These are phyloP conservation scores for Flagelloscypha sp. DNA, from an alignment of 768 basidiomycete genomes.

Conservation along the genomic window DNA sequence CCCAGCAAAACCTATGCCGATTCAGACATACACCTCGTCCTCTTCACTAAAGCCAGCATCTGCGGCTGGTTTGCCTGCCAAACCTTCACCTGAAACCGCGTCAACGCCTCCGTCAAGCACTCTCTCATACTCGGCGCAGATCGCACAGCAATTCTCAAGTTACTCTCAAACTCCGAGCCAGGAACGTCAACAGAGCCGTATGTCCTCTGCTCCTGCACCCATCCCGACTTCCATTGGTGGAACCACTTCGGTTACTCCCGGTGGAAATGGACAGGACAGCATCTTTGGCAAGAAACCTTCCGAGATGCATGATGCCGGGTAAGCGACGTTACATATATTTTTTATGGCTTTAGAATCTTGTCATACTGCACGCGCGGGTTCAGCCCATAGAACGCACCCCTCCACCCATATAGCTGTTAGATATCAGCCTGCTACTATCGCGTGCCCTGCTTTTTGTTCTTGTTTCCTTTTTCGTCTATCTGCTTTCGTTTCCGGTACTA, in stretches of 20 bases:
- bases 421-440: no score
- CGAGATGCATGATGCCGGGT: constrained; percentile 82
- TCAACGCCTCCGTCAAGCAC: constrained; percentile 21
- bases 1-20: constrained; percentile 9
- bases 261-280: constrained; percentile 29
- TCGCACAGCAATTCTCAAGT: constrained; percentile 55
- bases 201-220: constrained; percentile 16
- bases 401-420: no score
- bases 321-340: constrained; percentile 30
- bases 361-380: no score
- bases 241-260: constrained; percentile 15
- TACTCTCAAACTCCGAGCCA: constrained; percentile 62
- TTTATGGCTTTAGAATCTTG: constrained; percentile 10
- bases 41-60: no score
- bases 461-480: constrained; percentile 9
- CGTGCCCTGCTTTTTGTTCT: constrained; percentile 7
- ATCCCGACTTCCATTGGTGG: constrained; percentile 16
- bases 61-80: constrained; percentile 17
- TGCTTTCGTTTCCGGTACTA: constrained; percentile 4
- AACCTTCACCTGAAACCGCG: constrained; percentile 16
- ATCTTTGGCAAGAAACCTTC: constrained; percentile 54
- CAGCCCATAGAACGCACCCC: no score
- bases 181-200: constrained; percentile 42
- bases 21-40: no score
- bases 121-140: constrained; percentile 55